phyloP scores from a whole-genome alignment of 192 early-diverging fungal species.

The Geranomyces michiganensis region DNA sequence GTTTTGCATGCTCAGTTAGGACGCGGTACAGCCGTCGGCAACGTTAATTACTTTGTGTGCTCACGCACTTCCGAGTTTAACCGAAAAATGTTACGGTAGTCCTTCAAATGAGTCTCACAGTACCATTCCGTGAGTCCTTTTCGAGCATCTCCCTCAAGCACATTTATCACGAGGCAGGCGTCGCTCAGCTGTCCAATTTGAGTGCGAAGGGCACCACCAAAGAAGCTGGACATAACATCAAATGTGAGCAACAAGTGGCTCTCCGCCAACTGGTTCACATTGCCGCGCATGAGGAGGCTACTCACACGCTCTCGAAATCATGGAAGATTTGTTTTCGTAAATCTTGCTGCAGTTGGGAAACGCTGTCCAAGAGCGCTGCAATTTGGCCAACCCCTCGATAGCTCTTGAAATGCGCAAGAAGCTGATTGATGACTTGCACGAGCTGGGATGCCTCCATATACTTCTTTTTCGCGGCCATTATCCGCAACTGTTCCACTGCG shows the following conservation, averaged over 20 bases:
- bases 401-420: conserved; percentile 73
- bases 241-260: background rate
- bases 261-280: too few species aligned
- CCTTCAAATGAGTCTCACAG: conserved; percentile 77
- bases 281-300: background rate
- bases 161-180: conserved; percentile 77
- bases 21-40: background rate
- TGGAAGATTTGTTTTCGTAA: conserved; percentile 65
- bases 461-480: conserved; percentile 64
- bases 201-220: conserved; percentile 37
- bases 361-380: conserved; percentile 63
- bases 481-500: conserved; percentile 73
- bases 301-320: conserved; percentile 74
- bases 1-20: background rate
- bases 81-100: conserved; percentile 82
- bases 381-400: conserved; percentile 79
- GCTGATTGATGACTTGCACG: conserved; percentile 76
- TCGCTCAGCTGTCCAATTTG: conserved; percentile 62
- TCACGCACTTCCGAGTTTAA: conserved; percentile 55
- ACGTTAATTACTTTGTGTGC: too few species aligned
- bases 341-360: conserved; percentile 65
- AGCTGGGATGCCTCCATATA: conserved; percentile 82
- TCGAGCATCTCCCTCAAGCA: conserved; percentile 66
- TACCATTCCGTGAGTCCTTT: conserved; percentile 76
- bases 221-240: conserved; percentile 38